Percentiles rank a stretch among this genome's conserved stretches.
Evolutionary conservation across 495 filamentous ascomycete genomes (phyloP).

Genomic region (Chlorociboria aeruginascens): DNA sequence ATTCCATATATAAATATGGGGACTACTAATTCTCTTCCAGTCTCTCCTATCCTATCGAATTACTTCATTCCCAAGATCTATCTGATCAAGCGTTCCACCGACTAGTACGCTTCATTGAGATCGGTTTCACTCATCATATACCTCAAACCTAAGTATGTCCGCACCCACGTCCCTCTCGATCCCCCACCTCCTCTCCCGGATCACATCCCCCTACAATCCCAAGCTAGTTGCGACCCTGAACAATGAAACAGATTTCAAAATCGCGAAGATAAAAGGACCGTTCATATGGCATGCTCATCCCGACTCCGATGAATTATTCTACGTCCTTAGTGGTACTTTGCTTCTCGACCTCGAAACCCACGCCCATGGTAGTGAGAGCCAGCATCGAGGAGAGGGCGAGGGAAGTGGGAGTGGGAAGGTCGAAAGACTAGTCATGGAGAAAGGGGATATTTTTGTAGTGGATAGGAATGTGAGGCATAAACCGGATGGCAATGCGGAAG

Average conservation of each 20-base stretch:
- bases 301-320: constrained; percentile 29
- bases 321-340: constrained; percentile 18
- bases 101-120: no score
- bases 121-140: no score
- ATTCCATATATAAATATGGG: no score
- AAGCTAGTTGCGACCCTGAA: constrained; percentile 19
- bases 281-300: constrained; percentile 29
- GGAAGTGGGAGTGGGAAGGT: no score
- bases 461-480: background rate
- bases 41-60: no score
- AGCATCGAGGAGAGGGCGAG: background rate
- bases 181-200: background rate
- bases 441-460: constrained; percentile 3
- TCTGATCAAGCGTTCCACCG: no score
- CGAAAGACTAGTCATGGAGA: background rate
- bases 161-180: background rate
- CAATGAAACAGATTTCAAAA: constrained; percentile 22
- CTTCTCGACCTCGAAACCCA: constrained; percentile 19
- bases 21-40: no score
- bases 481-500: constrained; percentile 2
- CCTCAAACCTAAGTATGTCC: no score
- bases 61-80: no score
- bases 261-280: constrained; percentile 24
- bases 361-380: background rate
- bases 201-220: constrained; percentile 5